Conservation (phyloP, 768 basidiomycete genomes). For the Strobilomyces confusus region DNA sequence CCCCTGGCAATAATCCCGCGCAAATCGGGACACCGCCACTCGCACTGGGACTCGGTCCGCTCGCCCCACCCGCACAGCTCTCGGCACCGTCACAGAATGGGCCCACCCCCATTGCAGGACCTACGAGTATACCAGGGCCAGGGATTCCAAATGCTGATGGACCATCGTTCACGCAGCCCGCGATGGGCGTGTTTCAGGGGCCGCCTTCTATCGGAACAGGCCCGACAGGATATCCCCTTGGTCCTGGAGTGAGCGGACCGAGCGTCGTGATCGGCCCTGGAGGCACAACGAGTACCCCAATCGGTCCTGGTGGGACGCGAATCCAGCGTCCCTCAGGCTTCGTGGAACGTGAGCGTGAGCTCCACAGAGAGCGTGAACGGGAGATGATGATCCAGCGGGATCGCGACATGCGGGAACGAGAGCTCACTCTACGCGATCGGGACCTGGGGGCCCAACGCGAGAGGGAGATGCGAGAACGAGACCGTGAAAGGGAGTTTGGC, state of each 20-base stretch:
- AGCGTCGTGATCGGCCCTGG: constrained; percentile 27
- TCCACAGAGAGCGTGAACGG: constrained; percentile 23
- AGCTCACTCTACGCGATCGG: constrained; percentile 20
- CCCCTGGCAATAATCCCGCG: neutral
- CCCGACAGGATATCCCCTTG: constrained; percentile 17
- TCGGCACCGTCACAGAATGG: constrained; percentile 11
- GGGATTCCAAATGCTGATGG: constrained; percentile 15
- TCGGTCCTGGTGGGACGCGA: constrained; percentile 19
- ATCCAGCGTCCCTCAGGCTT: constrained; percentile 22
- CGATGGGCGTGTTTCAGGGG: constrained; percentile 28
- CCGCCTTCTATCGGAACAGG: constrained; percentile 21
- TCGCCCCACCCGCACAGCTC: constrained; percentile 1
- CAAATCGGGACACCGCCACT: constrained; percentile 11
- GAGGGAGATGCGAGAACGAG: constrained; percentile 23
- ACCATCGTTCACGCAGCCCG: constrained; percentile 19
- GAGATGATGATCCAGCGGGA: constrained; percentile 29
- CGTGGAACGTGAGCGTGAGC: constrained; percentile 32
- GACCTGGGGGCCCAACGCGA: constrained; percentile 22
- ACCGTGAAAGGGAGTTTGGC: constrained; percentile 27
- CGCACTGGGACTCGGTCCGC: constrained; percentile 2
- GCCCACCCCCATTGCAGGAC: constrained; percentile 5
- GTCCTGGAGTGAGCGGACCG: constrained; percentile 17
- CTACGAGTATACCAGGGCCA: constrained; percentile 6
- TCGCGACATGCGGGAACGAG: constrained; percentile 23
- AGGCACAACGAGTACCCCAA: constrained; percentile 16